Evolutionary conservation across 2,329 filamentous ascomycete genomes (phyloP), one percentile per base, ranked within the genome.

Genomic region (Penicillium oxalicum): DNA sequence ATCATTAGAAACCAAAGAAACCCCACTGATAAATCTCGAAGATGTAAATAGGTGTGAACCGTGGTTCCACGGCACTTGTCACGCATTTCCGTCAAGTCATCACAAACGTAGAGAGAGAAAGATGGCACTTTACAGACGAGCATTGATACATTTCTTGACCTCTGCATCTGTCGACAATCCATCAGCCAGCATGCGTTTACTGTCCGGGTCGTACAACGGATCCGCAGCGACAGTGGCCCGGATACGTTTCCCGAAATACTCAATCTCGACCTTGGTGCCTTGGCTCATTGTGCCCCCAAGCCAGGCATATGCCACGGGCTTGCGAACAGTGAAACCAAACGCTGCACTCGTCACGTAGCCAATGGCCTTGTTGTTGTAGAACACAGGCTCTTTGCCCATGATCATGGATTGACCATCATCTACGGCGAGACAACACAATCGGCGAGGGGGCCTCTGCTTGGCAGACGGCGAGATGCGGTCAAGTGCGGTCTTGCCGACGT

Each of bases 351-450:
- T 83, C 26, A 84, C 70, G 52, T 84, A 84, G 0, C 82, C 81
- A 1, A 69, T 69, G 0, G 74, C 54, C 46, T 73, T 64, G 7
- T 73, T 74, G 2, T 74, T 60, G 11, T 71, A 54, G 47, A 76
- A 82, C 0, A 84, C 78, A 0, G 82, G 81, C 59, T 84, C 81
- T 58, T 83, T 83, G 5, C 81, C 81, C 1, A 84, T 62, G 0
- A 83, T 72, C 53, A 83, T 69, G 0, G 80, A 83, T 4, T 61
- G 64, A 0, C 77, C 76, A 50, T 84, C 79, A 36, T 83, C 72
- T 28, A 84, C 57, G 0, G 74, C 77, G 2, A 84, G 61, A 47
- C 77, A 79, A 1, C 77, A 72, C 4, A 66, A 53, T 1, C 53
- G 54, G 0, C 61, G 58, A 4, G 47, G 78, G 55, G 44, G 69